Percentiles rank a stretch among this genome's conserved stretches.
Conservation (phyloP, 306 rosid genomes). For the Mimosa bimucronata region DNA sequence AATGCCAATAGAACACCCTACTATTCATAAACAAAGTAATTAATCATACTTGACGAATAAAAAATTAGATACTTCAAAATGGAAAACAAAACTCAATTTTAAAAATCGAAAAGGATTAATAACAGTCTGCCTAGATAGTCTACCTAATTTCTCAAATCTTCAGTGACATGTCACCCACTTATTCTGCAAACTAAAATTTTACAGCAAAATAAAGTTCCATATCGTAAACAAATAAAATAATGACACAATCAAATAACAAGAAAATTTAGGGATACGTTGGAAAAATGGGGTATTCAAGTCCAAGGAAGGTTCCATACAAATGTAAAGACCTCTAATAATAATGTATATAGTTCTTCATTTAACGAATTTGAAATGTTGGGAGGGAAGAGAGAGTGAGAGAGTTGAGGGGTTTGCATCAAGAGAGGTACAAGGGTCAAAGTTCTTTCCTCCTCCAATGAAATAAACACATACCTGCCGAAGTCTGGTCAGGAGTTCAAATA, state of each 20-base stretch:
- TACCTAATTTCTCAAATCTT: no score
- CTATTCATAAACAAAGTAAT: not conserved
- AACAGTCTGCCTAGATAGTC: not conserved
- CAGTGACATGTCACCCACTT: no score
- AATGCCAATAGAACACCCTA: not conserved
- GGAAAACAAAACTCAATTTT: no score
- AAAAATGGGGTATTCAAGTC: not conserved
- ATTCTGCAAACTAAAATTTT: no score
- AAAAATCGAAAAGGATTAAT: not conserved
- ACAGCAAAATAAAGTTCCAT: no score
- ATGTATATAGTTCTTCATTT: slow-evolving; percentile 9
- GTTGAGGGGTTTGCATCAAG: not conserved
- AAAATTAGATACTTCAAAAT: slow-evolving; percentile 1
- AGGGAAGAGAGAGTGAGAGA: not conserved
- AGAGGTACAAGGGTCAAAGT: slow-evolving; percentile 6
- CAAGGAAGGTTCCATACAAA: not conserved
- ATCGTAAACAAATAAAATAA: no score
- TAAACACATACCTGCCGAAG: slow-evolving; percentile 76
- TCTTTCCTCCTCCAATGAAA: slow-evolving; percentile 5
- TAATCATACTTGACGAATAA: not conserved
- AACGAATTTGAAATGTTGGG: not conserved
- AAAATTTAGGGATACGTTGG: not conserved
- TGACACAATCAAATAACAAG: not conserved
- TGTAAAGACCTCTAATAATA: not conserved
- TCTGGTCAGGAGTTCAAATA: slow-evolving; percentile 92